Conservation (phyloP, 73 alveolate species). For the Uronychia setigera region DNA sequence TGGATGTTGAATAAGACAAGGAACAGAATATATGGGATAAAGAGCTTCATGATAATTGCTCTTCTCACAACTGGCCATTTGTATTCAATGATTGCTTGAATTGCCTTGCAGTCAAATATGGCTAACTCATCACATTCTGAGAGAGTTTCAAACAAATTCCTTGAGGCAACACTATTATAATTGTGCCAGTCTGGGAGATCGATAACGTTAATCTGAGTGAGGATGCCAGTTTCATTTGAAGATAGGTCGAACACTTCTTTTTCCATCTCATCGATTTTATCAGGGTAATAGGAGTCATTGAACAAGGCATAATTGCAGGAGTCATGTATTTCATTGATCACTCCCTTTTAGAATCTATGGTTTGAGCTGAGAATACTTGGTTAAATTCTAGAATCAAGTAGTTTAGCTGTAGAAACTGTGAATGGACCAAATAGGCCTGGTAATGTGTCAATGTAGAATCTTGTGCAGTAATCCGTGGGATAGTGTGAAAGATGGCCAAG, state of each 20-base stretch:
- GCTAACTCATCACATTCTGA: conserved; percentile 26
- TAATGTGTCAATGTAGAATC: background rate
- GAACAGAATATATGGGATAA: conserved; percentile 27
- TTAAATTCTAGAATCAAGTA: background rate
- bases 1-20: conserved; percentile 9
- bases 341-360: background rate
- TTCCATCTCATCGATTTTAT: background rate
- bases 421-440: background rate
- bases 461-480: conserved; percentile 34
- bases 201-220: background rate
- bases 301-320: background rate
- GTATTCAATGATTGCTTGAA: conserved; percentile 30
- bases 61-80: conserved; percentile 47
- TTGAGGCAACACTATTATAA: background rate
- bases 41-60: conserved; percentile 19
- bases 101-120: conserved; percentile 15
- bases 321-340: background rate
- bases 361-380: background rate
- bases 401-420: background rate
- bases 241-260: conserved; percentile 18
- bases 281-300: background rate
- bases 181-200: conserved; percentile 2
- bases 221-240: conserved; percentile 9
- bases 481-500: conserved; percentile 5
- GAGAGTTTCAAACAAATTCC: conserved; percentile 14